Evolutionary conservation across 495 filamentous ascomycete genomes (phyloP), one percentile per base, ranked within the genome.

Genomic region (Tetracladium setigerum): DNA sequence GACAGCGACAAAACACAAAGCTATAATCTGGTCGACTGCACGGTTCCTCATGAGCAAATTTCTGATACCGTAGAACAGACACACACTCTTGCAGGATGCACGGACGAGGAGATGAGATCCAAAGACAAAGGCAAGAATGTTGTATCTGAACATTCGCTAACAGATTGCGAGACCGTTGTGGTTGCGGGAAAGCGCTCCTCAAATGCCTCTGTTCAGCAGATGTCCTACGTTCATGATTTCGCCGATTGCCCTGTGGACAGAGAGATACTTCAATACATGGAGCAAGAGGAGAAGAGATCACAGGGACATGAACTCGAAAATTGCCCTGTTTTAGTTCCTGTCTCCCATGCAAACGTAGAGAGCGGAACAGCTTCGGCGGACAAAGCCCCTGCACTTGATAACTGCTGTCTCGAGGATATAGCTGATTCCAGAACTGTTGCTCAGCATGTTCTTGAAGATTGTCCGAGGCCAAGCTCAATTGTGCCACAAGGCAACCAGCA

Each of bases 151-250:
- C 40, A 42, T 30, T n/a, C 40, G 10, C 18, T 42, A 5, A 27
- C 16, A 42, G 40, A 42, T 4, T 42, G 40, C 30, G 40, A 30
- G 12, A 42, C 14, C 38, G 38, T 16, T 15, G 18, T 17, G 17
- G 39, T 12, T 15, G 38, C 15, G 12, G 39, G 32, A n/a, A 17
- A 50, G 19, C 39, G 38, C 32, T 6, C 27, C 22, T 30, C 38
- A 1, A 27, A 30, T 33, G 41, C 37, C 11, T 43, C 34, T 16
- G 38, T 33, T 15, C 31, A 53, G 4, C 46, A 54, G 30, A 12
- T 50, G 16, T 53, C 54, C 13, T 53, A 57, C 32, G 38, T 44
- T 34, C 54, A 57, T 41, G 54, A 57, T 33, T 53, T 53, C 30
- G 36, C 38, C 13, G 44, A 57, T 13, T 57, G 50, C 38, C 55